Conservation (phyloP, 345 rosid species). For the Arabidopsis arenosa region DNA sequence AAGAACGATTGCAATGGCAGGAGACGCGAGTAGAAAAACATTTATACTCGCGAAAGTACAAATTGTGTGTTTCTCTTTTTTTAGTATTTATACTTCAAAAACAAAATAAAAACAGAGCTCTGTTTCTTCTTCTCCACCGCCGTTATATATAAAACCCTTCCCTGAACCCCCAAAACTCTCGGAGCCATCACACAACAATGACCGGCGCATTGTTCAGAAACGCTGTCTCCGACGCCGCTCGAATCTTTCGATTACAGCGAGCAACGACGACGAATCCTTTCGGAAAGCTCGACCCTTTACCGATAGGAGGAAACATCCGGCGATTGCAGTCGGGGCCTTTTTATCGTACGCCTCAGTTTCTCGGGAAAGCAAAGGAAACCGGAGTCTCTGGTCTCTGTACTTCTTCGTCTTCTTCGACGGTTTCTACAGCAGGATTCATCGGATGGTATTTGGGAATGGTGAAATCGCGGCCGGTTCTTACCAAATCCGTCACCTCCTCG, state of each 20-base stretch:
- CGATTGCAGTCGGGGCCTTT: conserved; percentile 52
- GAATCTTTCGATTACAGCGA: conserved; percentile 32
- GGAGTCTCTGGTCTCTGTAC: conserved; percentile 45
- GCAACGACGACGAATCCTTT: not conserved
- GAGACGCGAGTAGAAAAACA: conserved; percentile 26
- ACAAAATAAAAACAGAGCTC: conserved; percentile 14
- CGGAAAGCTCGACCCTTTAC: conserved; percentile 7
- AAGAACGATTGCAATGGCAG: not conserved
- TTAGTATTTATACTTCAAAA: not conserved
- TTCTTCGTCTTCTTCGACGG: conserved; percentile 43
- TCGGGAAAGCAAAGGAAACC: conserved; percentile 48
- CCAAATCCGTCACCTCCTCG: conserved; percentile 73
- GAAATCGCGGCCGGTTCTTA: conserved; percentile 76
- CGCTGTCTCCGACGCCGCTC: conserved; percentile 38
- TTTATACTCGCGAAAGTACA: conserved; percentile 26
- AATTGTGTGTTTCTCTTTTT: not conserved
- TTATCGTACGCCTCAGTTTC: conserved; percentile 48
- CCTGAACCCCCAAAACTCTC: conserved; percentile 37
- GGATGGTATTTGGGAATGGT: conserved; percentile 90
- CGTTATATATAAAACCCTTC: conserved; percentile 32
- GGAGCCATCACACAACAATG: conserved; percentile 44
- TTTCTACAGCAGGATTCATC: conserved; percentile 55
- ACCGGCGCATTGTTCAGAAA: conserved; percentile 49
- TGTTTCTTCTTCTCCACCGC: conserved; percentile 19
- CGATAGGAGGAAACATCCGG: conserved; percentile 27